A percentile compares a stretch with the other conserved stretches of the same genome.
phyloP scores from a whole-genome alignment of 179 eudicot genomes.

The Actinidia arguta region DNA sequence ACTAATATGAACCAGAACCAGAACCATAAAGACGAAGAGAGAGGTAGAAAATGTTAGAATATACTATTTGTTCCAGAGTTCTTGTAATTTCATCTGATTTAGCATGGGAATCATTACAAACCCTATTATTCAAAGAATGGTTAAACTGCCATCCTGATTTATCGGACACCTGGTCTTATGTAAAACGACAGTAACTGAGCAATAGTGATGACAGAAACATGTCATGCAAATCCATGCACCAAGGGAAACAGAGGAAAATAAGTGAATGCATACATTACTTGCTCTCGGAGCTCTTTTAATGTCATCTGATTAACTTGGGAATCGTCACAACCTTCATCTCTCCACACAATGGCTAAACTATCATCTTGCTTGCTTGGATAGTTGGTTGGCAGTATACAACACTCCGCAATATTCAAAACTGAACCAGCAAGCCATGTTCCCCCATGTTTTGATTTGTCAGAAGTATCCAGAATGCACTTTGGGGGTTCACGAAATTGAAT shows the following conservation, averaged over 20 bases:
- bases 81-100: background rate
- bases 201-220: background rate
- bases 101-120: background rate
- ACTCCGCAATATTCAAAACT: conserved; percentile 77
- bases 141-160: background rate
- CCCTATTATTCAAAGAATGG: background rate
- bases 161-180: no score
- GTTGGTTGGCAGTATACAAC: conserved; percentile 67
- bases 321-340: conserved; percentile 74
- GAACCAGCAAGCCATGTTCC: conserved; percentile 97
- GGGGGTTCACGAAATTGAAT: conserved; percentile 69
- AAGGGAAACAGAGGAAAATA: background rate
- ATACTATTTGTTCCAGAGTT: background rate
- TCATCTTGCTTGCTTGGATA: conserved; percentile 62
- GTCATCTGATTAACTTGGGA: conserved; percentile 62
- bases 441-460: conserved; percentile 66
- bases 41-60: background rate
- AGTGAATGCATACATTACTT: conserved; percentile 75
- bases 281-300: conserved; percentile 66
- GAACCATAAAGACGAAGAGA: background rate
- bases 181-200: background rate
- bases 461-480: conserved; percentile 67
- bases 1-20: background rate
- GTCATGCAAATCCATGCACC: background rate
- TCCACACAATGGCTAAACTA: conserved; percentile 74